phyloP scores from a whole-genome alignment of 768 basidiomycete genomes.

The Rhodosporidiobolus odoratus region DNA sequence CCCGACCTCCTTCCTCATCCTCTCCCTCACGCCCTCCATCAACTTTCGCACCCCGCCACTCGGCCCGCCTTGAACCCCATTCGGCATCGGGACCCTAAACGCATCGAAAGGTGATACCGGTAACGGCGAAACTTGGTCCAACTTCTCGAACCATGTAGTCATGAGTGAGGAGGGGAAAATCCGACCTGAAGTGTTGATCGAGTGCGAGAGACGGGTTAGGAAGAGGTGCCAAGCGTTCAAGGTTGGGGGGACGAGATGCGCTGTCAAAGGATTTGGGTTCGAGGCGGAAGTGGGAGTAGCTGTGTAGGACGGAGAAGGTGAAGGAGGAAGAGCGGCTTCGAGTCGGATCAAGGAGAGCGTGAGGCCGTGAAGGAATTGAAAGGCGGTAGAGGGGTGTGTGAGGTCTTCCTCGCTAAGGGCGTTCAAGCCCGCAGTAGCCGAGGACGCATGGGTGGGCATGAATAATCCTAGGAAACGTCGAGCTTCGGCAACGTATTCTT shows the following conservation, averaged over 20 bases:
- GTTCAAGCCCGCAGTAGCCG: not conserved
- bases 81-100: not conserved
- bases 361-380: constrained; percentile 39
- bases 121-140: constrained; percentile 29
- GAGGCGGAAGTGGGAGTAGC: not conserved
- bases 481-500: constrained; percentile 34
- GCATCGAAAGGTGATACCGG: not conserved
- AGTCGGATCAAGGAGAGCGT: constrained; percentile 34
- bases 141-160: constrained; percentile 26
- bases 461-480: constrained; percentile 22
- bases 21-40: constrained; percentile 38
- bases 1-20: constrained; percentile 38
- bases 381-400: constrained; percentile 38
- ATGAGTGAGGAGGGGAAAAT: constrained; percentile 33
- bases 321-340: constrained; percentile 34
- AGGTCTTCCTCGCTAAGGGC: not conserved
- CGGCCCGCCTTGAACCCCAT: no score
- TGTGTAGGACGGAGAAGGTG: not conserved
- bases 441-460: constrained; percentile 16
- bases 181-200: constrained; percentile 38
- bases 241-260: constrained; percentile 32
- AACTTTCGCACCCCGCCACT: constrained; percentile 13
- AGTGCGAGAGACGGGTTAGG: constrained; percentile 27
- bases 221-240: constrained; percentile 41
- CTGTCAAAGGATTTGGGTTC: constrained; percentile 20